Percentiles rank a stretch among this genome's conserved stretches.
phyloP scores from a whole-genome alignment of 1,284 basidiomycete species.

The Albatrellus sp. region DNA sequence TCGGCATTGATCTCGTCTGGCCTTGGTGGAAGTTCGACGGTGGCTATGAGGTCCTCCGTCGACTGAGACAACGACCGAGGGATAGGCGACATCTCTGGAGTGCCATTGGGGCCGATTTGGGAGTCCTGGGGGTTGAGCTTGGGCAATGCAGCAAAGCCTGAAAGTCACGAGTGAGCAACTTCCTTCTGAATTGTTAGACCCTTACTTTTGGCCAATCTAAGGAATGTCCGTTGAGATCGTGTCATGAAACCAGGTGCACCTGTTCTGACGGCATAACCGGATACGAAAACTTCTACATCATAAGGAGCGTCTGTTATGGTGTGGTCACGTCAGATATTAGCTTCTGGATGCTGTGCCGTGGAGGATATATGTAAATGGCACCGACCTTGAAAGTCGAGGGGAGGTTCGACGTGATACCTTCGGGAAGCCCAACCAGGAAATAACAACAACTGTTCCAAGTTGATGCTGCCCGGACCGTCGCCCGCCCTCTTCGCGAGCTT shows the following conservation, averaged over 20 bases:
- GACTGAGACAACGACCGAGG: constrained; percentile 22
- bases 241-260: constrained; percentile 50
- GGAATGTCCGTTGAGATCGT: constrained; percentile 64
- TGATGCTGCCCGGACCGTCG: constrained; percentile 13
- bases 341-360: background rate
- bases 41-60: constrained; percentile 34
- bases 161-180: background rate
- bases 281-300: constrained; percentile 59
- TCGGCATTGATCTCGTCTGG: constrained; percentile 51
- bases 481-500: constrained; percentile 18
- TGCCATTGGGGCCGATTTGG: constrained; percentile 6
- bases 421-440: constrained; percentile 32
- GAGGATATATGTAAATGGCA: background rate
- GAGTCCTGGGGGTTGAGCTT: constrained; percentile 22
- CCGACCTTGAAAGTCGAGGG: background rate
- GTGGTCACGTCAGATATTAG: background rate
- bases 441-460: constrained; percentile 21
- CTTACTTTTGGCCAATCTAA: constrained; percentile 66
- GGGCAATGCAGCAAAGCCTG: constrained; percentile 55
- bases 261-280: constrained; percentile 61
- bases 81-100: constrained; percentile 11
- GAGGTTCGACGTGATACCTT: constrained; percentile 16
- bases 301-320: constrained; percentile 45
- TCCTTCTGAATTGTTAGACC: background rate
- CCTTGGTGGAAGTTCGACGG: constrained; percentile 39